Conservation (phyloP, 768 basidiomycete genomes). For the Mrakia blollopis region DNA sequence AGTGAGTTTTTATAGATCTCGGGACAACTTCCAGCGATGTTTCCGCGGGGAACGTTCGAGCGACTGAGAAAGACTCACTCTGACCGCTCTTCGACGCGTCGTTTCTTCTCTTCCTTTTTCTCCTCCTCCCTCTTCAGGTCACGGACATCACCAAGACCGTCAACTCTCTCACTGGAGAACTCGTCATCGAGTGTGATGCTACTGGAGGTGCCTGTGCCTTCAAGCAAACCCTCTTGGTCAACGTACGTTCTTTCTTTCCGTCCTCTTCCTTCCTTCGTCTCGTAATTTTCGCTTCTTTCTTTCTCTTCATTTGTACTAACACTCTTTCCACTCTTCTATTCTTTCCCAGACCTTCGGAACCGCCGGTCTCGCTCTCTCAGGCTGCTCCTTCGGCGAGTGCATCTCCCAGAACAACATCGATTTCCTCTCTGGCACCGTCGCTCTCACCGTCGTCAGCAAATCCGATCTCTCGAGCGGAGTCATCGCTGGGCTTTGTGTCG, state of each 20-base stretch:
- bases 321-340: neutral
- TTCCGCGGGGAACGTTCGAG: neutral
- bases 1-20: too few species aligned
- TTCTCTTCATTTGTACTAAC: neutral
- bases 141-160: constrained; percentile 59
- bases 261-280: neutral
- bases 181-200: constrained; percentile 63
- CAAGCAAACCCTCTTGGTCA: constrained; percentile 62
- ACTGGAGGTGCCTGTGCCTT: constrained; percentile 62
- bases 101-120: neutral
- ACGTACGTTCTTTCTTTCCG: neutral
- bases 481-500: constrained; percentile 59
- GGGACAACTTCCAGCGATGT: too few species aligned
- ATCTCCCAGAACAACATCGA: constrained; percentile 75
- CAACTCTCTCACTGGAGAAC: constrained; percentile 58
- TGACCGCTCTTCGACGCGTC: neutral
- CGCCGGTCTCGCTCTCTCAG: constrained; percentile 63
- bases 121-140: too few species aligned
- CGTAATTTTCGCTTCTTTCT: neutral
- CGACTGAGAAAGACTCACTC: neutral
- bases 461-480: constrained; percentile 50
- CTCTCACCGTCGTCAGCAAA: constrained; percentile 33
- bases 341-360: constrained; percentile 58
- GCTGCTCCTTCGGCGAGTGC: constrained; percentile 84
- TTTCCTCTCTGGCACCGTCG: constrained; percentile 42